phyloP scores from a whole-genome alignment of 495 filamentous ascomycete species.

The Aspergillus egyptiacus region DNA sequence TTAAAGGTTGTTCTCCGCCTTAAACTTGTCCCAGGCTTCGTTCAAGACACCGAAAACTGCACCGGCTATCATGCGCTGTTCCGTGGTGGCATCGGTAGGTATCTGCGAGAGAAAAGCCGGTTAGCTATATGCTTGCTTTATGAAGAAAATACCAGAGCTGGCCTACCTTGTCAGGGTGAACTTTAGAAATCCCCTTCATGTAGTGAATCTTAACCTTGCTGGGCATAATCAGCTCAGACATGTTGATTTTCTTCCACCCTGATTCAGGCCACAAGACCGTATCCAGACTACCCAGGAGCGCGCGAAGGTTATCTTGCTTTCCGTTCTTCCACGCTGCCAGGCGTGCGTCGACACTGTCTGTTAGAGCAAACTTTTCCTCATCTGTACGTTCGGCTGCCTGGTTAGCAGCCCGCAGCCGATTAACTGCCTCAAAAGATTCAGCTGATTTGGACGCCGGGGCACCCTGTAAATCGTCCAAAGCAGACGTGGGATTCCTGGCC shows the following conservation, averaged over 20 bases:
- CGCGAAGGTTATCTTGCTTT: constrained; percentile 87
- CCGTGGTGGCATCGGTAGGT: constrained; percentile 79
- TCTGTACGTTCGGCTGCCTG: constrained; percentile 75
- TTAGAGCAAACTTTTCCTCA: constrained; percentile 84
- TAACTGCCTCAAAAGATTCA: constrained; percentile 56
- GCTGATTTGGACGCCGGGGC: constrained; percentile 17
- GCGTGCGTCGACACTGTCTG: constrained; percentile 73
- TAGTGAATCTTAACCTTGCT: constrained; percentile 94
- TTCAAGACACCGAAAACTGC: constrained; percentile 90
- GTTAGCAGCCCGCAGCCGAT: constrained; percentile 73
- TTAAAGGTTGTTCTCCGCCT: constrained; percentile 64
- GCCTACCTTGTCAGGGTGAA: constrained; percentile 96
- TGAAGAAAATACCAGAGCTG: no score
- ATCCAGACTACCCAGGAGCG: constrained; percentile 82
- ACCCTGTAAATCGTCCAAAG: constrained; percentile 43
- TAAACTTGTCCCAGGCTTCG: constrained; percentile 98
- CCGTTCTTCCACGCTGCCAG: constrained; percentile 77
- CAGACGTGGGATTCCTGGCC: constrained; percentile 35
- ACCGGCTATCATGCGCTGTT: constrained; percentile 86
- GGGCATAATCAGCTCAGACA: constrained; percentile 84
- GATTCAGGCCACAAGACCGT: constrained; percentile 83
- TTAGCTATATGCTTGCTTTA: no score
- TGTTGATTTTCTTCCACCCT: constrained; percentile 93
- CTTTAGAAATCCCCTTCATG: constrained; percentile 98
- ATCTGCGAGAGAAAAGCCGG: constrained; percentile 49